Evolutionary conservation across 768 basidiomycete species (phyloP).

Genomic region (Mycena maculata): DNA sequence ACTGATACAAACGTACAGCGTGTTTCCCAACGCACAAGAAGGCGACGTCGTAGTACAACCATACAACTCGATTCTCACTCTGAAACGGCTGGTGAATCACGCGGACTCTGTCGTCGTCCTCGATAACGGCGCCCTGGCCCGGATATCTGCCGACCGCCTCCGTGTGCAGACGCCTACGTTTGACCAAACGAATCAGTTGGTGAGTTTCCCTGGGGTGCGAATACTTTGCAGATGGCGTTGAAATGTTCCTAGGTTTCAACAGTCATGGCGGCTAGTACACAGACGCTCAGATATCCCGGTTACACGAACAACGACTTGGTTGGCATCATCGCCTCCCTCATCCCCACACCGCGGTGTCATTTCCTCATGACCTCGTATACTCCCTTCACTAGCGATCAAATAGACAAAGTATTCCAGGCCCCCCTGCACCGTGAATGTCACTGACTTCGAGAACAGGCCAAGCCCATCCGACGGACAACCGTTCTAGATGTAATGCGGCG

Average conservation of each 20-base stretch:
- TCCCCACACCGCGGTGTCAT: conserved; percentile 97
- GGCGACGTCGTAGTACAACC: conserved; percentile 99
- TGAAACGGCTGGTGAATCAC: conserved; percentile 94
- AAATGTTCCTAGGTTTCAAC: conserved; percentile 83
- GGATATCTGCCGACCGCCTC: conserved; percentile 92
- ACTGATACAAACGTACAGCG: conserved; percentile 98
- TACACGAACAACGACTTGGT: conserved; percentile 99
- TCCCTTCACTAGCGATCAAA: conserved; percentile 96
- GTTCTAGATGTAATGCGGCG: conserved; percentile 99
- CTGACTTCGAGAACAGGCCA: conserved; percentile 68
- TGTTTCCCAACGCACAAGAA: conserved; percentile 94
- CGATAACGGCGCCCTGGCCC: conserved; percentile 93
- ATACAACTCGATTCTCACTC: conserved; percentile 93
- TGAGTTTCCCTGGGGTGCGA: conserved; percentile 47
- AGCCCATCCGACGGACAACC: conserved; percentile 94
- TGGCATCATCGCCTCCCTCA: conserved; percentile 94
- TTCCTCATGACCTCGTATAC: conserved; percentile 99
- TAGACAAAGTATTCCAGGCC: conserved; percentile 83
- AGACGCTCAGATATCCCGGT: conserved; percentile 95
- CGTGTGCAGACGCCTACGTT: conserved; percentile 90
- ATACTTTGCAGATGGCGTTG: neutral
- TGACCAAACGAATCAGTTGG: conserved; percentile 93
- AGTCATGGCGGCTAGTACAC: conserved; percentile 97
- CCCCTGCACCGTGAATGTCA: neutral
- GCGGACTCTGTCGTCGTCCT: conserved; percentile 98